phyloP scores from a whole-genome alignment of 1,139 yeast genomes.

The Saccharomyces hybrid region DNA sequence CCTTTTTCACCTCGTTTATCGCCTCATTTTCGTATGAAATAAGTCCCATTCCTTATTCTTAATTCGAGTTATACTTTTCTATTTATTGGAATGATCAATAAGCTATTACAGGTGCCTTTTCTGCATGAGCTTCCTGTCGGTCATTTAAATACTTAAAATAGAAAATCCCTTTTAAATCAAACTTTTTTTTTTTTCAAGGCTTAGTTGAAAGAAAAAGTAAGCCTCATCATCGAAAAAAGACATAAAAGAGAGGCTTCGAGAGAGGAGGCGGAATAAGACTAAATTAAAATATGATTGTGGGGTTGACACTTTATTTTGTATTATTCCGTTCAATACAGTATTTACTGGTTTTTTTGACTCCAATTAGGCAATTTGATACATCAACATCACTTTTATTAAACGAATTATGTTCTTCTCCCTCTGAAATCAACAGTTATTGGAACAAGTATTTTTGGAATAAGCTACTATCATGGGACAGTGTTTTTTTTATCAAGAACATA shows the following conservation, averaged over 20 bases:
- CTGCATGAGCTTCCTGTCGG: background rate
- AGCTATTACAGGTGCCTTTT: background rate
- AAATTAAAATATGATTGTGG: background rate
- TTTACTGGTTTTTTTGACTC: conserved; percentile 35
- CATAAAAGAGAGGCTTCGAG: background rate
- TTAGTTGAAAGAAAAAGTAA: background rate
- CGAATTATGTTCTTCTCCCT: conserved; percentile 4
- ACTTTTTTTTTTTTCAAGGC: background rate
- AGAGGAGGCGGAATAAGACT: background rate
- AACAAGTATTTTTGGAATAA: conserved; percentile 36
- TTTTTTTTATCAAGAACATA: conserved; percentile 51
- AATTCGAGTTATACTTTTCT: background rate
- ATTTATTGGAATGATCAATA: background rate
- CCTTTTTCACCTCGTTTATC: background rate
- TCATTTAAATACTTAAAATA: background rate
- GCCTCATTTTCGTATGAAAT: background rate
- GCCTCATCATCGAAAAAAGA: background rate
- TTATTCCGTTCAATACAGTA: conserved; percentile 36
- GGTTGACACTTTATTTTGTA: conserved; percentile 26
- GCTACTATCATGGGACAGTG: conserved; percentile 78
- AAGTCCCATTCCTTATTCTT: background rate
- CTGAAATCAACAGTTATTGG: conserved; percentile 10
- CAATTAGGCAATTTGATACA: conserved; percentile 42
- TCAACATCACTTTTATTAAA: conserved; percentile 36
- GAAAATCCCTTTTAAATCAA: background rate